phyloP scores from a whole-genome alignment of 2,329 filamentous ascomycete genomes.

The Colletotrichum theobromicola region DNA sequence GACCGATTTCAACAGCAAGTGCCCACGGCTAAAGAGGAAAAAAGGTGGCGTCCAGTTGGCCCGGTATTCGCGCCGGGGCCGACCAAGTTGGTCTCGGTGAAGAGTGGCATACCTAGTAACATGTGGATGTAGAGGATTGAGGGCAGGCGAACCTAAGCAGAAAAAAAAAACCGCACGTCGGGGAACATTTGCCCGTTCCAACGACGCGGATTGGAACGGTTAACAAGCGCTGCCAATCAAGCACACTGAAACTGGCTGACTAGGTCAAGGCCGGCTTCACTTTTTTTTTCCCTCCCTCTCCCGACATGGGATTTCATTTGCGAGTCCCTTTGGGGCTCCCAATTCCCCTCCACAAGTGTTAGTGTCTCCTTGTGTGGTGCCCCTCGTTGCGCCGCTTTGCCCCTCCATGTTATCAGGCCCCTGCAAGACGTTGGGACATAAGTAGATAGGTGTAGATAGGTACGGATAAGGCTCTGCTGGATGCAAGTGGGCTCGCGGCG shows the following conservation, averaged over 20 bases:
- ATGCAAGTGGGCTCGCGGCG: neutral
- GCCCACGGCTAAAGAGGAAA: neutral
- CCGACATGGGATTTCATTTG: neutral
- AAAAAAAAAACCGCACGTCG: constrained; percentile 1
- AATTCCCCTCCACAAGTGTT: neutral
- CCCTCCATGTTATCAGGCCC: neutral
- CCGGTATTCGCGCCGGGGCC: neutral
- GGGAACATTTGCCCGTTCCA: constrained; percentile 11
- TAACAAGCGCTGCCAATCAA: constrained; percentile 19
- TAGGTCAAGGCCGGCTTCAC: neutral
- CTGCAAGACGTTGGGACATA: neutral
- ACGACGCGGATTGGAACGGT: constrained; percentile 14
- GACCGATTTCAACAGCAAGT: neutral
- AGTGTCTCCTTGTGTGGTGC: neutral
- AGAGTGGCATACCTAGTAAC: neutral
- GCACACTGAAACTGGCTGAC: neutral
- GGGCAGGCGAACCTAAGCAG: neutral
- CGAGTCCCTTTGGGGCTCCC: neutral
- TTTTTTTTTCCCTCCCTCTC: neutral
- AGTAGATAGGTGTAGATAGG: neutral
- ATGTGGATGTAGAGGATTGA: neutral
- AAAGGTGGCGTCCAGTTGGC: neutral
- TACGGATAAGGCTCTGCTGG: neutral
- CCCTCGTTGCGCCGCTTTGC: neutral
- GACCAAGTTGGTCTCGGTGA: neutral